Evolutionary conservation across 495 filamentous ascomycete genomes (phyloP), one percentile per base, ranked within the genome.

Genomic region (Penicillium daleae): DNA sequence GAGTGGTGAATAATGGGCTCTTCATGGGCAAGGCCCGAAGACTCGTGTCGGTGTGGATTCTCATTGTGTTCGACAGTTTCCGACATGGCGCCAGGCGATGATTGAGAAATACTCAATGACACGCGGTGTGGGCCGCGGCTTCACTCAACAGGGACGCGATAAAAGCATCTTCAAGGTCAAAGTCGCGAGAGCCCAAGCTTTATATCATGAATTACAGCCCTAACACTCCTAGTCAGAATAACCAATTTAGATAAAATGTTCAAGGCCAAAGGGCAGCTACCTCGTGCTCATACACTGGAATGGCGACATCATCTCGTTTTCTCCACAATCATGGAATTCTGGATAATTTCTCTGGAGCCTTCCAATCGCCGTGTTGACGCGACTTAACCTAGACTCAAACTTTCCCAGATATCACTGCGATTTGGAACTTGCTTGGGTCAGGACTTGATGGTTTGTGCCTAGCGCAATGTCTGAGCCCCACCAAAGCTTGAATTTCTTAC

Each of bases 1-100:
- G 26, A 9, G 15, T 51, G 49, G 49, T 51, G 49, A 19, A 51
- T 10, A 26, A 51, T 31, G 4, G 49, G 49, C 49, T 51, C 49
- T 7, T 19, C 49, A n/a, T 51, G 49, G 13, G 21, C 10, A 15
- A 21, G 10, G 21, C 46, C 46, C 26, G 1, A 12, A 49, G 46
- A 40, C 1, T 17, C 17, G 13, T 21, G 40, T 44, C 15, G 40
- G 7, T 9, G 6, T 9, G n/a, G 17, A 19, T 22, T 10, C 6
- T 21, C 40, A 3, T 21, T 0, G 7, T 44, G 19, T 8, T 44
- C 7, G 8, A 44, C 7, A 21, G 40, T 44, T 6, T 44, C 40
- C 40, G 40, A 22, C 40, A 44, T 44, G 19, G 19, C 19, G 40
- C 7, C 19, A 5, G 2, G 0, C 40, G 22, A 1, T 44, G 6